Base-by-base conservation (phyloP, 805 yeast species). In the Isabelozyma rhagii region DNA sequence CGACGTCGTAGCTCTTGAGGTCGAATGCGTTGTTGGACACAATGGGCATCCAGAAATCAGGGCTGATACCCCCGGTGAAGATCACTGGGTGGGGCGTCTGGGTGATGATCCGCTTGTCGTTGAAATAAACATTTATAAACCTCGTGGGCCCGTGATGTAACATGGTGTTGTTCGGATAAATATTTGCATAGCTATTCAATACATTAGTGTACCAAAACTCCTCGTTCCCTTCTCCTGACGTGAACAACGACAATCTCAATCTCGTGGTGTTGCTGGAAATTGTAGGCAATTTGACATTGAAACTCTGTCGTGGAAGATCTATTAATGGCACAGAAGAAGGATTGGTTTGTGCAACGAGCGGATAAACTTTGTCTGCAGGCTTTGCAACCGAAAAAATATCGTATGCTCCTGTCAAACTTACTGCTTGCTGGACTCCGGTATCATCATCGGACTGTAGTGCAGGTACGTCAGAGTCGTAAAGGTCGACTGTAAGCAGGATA, bases 161-260 rank as follows among this genome's bases (percentile, higher is more conserved):
- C 13, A 77, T 67, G 5, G 55, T 56, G 43, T 71, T 74, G 1
- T 78, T 76, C 15, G 64, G 56, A 3, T 58, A 52, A 1, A 55
- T 55, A 51, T 67, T 60, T 17, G 63, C 63, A 51, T 62, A 72
- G 41, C 69, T 59, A 53, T 80, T 85, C 39, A 82, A 48, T 10
- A 68, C 59, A 52, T 85, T 83, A 5, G 80, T 63, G 64, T 82
- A 87, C 91, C 92, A 87, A 56, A 85, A 84, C 61, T 87, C 93
- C 62, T 87, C 94, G 38, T 75, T 79, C 3, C 82, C 84, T 55
- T 83, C 85, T 0, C 89, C 93, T 25, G 85, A 78, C 13, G 83
- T 79, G 52, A 79, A 81, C 3, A 87, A 58, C 13, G 81, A 74
- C 27, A 86, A 58, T 50, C 66, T 67, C 39, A 80, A 80, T 47